Evolutionary conservation across 163 green algal species (phyloP).

Genomic region (Scenedesmus sp.): DNA sequence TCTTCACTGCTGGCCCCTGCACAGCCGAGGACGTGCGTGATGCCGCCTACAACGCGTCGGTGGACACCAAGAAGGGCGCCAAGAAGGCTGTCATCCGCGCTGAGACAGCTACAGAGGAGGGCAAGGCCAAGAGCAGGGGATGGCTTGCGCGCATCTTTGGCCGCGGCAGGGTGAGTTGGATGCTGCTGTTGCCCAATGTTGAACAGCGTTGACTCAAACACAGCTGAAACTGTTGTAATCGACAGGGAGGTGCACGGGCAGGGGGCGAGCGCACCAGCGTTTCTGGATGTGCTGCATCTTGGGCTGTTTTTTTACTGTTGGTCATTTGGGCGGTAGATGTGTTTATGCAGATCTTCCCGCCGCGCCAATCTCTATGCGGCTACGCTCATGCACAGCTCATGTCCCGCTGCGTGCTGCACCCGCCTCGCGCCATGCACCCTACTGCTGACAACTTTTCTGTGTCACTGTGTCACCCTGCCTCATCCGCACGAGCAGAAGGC

Average conservation of each 20-base stretch:
- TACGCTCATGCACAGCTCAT: background rate
- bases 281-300: too few species aligned
- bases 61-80: constrained; percentile 39
- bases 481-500: background rate
- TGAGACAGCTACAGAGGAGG: constrained; percentile 28
- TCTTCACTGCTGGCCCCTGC: background rate
- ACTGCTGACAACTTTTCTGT: background rate
- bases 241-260: too few species aligned
- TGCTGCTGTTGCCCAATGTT: background rate
- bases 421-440: too few species aligned
- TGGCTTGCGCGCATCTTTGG: constrained; percentile 41
- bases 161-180: constrained; percentile 41
- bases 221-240: too few species aligned
- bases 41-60: background rate
- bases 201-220: background rate
- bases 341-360: too few species aligned
- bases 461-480: background rate
- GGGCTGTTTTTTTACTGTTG: too few species aligned
- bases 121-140: constrained; percentile 33
- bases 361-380: too few species aligned
- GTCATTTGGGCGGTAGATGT: too few species aligned
- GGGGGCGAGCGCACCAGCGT: too few species aligned
- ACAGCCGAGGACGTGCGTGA: constrained; percentile 49
- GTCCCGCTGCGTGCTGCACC: background rate
- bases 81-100: constrained; percentile 48